phyloP scores from a whole-genome alignment of 2,329 filamentous ascomycete species.

The Paraphoma chrysanthemicola region DNA sequence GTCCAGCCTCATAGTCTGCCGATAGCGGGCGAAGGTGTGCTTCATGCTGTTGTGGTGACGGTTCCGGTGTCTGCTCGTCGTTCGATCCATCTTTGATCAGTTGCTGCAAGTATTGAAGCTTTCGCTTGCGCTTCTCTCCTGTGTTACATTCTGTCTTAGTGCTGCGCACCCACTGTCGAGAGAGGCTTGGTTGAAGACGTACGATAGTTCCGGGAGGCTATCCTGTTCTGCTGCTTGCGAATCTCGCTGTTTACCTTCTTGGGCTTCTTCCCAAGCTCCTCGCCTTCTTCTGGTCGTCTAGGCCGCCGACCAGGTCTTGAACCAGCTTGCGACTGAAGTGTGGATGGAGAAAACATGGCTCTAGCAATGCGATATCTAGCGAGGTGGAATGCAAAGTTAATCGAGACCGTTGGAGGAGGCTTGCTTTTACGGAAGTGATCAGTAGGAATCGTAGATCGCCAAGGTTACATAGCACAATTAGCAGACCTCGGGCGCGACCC shows the following conservation, averaged over 20 bases:
- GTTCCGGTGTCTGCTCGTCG: slow-evolving; percentile 19
- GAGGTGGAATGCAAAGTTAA: slow-evolving; percentile 12
- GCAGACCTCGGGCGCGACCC: slow-evolving; percentile 15
- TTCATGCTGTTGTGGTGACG: slow-evolving; percentile 19
- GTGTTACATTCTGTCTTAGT: slow-evolving; percentile 4
- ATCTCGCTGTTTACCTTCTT: slow-evolving; percentile 46
- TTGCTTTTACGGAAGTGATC: slow-evolving; percentile 25
- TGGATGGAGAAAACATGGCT: slow-evolving; percentile 26
- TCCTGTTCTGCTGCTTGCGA: slow-evolving; percentile 47
- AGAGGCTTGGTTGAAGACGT: slow-evolving; percentile 9
- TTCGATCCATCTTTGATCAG: slow-evolving; percentile 33
- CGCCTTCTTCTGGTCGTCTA: slow-evolving; percentile 8
- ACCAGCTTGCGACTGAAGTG: slow-evolving; percentile 11
- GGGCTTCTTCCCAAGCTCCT: slow-evolving; percentile 29
- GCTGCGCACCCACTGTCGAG: neutral
- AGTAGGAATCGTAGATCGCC: slow-evolving; percentile 15
- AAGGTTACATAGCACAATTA: slow-evolving; percentile 26
- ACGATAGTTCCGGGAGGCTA: slow-evolving; percentile 48
- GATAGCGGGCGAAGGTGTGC: slow-evolving; percentile 24
- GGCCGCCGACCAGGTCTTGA: slow-evolving; percentile 13
- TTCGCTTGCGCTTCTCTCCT: slow-evolving; percentile 48
- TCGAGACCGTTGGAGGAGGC: slow-evolving; percentile 13
- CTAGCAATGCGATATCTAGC: slow-evolving; percentile 17
- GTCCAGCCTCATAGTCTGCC: slow-evolving; percentile 17
- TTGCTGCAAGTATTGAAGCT: slow-evolving; percentile 46